Percentiles rank a stretch among this genome's conserved stretches.
These are phyloP conservation scores for Fusarium poae DNA, from an alignment of 2,329 filamentous ascomycete genomes.

Conservation along the genomic window DNA sequence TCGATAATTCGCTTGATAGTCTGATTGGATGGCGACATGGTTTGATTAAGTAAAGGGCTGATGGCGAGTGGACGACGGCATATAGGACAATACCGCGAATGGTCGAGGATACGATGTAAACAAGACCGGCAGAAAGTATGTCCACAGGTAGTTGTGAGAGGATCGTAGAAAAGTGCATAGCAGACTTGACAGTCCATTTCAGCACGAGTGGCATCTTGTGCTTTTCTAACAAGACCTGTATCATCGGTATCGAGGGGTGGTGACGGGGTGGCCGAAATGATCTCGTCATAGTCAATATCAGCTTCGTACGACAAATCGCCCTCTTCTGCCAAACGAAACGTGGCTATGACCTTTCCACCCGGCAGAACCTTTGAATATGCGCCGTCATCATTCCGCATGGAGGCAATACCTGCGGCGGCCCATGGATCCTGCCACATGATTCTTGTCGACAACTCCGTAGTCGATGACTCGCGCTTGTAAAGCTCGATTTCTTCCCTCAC, in stretches of 20 bases:
- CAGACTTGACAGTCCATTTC: constrained; percentile 93
- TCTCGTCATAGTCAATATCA: constrained; percentile 64
- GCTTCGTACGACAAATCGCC: constrained; percentile 70
- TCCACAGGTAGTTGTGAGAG: constrained; percentile 86
- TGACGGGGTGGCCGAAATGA: constrained; percentile 35
- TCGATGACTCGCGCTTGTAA: constrained; percentile 51
- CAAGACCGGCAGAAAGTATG: constrained; percentile 91
- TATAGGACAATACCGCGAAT: constrained; percentile 82
- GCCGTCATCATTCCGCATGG: constrained; percentile 53
- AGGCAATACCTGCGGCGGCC: constrained; percentile 58
- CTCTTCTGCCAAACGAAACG: constrained; percentile 73
- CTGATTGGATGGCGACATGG: constrained; percentile 68
- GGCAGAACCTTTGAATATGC: constrained; percentile 55
- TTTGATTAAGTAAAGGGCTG: constrained; percentile 58
- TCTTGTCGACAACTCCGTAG: constrained; percentile 53
- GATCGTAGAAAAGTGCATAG: constrained; percentile 83
- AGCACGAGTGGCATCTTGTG: constrained; percentile 72
- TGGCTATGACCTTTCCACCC: constrained; percentile 73
- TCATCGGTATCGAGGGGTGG: constrained; percentile 49
- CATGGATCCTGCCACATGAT: constrained; percentile 56
- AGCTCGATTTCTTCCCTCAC: constrained; percentile 67
- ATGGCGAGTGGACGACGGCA: constrained; percentile 76
- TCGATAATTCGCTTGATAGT: constrained; percentile 73
- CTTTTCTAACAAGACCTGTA: constrained; percentile 59
- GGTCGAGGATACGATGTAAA: constrained; percentile 80